A percentile compares a stretch with the other conserved stretches of the same genome.
Conservation (phyloP, 225 moss, liverwort and hornwort species). For the Marchantia paleacea region DNA sequence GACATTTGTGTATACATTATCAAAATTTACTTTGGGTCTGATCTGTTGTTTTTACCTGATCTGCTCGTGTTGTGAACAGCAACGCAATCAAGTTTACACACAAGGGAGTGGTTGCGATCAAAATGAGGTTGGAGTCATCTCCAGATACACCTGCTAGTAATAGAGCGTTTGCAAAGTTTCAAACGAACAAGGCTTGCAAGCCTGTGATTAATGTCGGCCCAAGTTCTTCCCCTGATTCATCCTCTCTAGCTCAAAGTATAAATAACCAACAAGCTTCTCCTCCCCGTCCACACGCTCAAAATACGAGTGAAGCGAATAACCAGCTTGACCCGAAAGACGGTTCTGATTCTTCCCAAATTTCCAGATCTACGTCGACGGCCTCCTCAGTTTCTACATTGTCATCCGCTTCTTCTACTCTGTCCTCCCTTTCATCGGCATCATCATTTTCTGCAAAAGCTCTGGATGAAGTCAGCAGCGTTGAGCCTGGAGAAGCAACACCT, state of each 20-base stretch:
- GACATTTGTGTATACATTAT: too few species aligned
- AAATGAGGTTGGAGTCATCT: slow-evolving; percentile 47
- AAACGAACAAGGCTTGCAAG: slow-evolving; percentile 18
- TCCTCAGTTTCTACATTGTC: slow-evolving; percentile 28
- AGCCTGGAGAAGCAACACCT: neutral
- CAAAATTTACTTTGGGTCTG: neutral
- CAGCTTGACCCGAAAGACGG: slow-evolving; percentile 15
- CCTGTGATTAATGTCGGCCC: slow-evolving; percentile 19
- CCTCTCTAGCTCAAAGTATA: neutral
- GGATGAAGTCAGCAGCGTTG: slow-evolving; percentile 25
- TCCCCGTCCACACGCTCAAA: neutral
- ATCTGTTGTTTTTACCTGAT: neutral
- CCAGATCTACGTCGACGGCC: slow-evolving; percentile 27
- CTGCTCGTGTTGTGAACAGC: slow-evolving; percentile 39
- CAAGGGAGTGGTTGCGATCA: slow-evolving; percentile 59
- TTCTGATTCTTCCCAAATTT: slow-evolving; percentile 24
- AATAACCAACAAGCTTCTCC: slow-evolving; percentile 11
- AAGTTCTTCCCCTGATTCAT: slow-evolving; percentile 15
- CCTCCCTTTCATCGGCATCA: slow-evolving; percentile 10
- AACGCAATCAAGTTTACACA: slow-evolving; percentile 85
- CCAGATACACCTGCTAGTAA: slow-evolving; percentile 22
- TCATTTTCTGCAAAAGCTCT: slow-evolving; percentile 10
- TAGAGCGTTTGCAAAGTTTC: slow-evolving; percentile 10
- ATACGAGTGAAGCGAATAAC: neutral
- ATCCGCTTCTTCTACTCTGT: slow-evolving; percentile 27